Percentiles rank a stretch among this genome's conserved stretches.
Evolutionary conservation across 2,329 filamentous ascomycete genomes (phyloP).

Genomic region (Arachnomyces sp.): DNA sequence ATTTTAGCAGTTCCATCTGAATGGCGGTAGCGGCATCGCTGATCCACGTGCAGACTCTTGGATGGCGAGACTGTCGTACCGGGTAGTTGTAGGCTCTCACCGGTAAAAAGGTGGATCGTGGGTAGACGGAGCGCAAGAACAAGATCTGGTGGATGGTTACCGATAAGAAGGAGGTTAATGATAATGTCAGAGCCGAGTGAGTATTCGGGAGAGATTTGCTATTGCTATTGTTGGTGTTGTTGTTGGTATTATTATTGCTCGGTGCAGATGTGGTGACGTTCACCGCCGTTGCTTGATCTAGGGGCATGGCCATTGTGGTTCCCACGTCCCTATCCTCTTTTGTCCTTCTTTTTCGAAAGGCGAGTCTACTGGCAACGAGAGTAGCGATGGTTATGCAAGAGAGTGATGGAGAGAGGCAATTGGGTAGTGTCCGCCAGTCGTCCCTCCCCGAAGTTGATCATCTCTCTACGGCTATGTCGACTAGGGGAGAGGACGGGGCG

Average conservation of each 20-base stretch:
- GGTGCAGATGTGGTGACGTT: slow-evolving; percentile 17
- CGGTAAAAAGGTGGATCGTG: slow-evolving; percentile 66
- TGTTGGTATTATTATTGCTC: too few relatives aligned
- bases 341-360: too few relatives aligned
- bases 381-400: slow-evolving; percentile 6
- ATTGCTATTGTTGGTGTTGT: slow-evolving; percentile 32
- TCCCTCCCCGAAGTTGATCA: too few relatives aligned
- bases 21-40: slow-evolving; percentile 70
- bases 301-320: too few relatives aligned
- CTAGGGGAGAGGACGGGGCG: too few relatives aligned
- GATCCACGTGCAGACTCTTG: slow-evolving; percentile 78
- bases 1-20: slow-evolving; percentile 59
- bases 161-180: slow-evolving; percentile 73
- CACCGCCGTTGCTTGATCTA: too few relatives aligned
- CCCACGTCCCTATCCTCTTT: too few relatives aligned
- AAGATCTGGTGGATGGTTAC: slow-evolving; percentile 80
- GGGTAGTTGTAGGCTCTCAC: slow-evolving; percentile 75
- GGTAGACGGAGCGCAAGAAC: slow-evolving; percentile 75
- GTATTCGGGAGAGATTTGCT: slow-evolving; percentile 37
- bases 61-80: slow-evolving; percentile 78
- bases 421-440: too few relatives aligned
- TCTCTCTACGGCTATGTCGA: too few relatives aligned
- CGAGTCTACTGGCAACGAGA: too few relatives aligned
- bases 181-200: slow-evolving; percentile 54
- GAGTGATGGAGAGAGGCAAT: too few relatives aligned